Evolutionary conservation across 805 yeast genomes (phyloP), one percentile per base, ranked within the genome.

Genomic region (Sugiyamaella smithiae): DNA sequence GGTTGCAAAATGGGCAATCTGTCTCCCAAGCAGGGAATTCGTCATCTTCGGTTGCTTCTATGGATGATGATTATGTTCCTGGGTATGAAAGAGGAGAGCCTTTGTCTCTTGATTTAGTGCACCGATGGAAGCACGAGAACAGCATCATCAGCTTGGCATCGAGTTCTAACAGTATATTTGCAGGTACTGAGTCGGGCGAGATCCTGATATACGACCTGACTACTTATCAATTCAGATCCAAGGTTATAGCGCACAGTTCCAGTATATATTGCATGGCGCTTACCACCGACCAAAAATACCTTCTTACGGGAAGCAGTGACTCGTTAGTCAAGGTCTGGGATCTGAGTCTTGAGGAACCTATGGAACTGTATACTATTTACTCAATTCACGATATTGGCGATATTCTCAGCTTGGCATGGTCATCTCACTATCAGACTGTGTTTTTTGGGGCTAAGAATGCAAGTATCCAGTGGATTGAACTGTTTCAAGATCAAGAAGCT

Each of bases 361-460:
- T 52, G 24, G 62, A 56, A 31, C 65, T 85, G 0, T 85, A 85
- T 58, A 85, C 95, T 0, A 79, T 90, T 5, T 91, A 91, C 64
- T 84, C 96, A 0, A 66, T 85, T 8, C 76, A 85, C 29, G 99
- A 91, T 68, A 84, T 91, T 45, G 99, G 99, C 44, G 99, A 91
- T 65, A 85, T 91, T 14, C 91, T 91, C 62, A 84, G 96, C 6
- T 68, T 91, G 28, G 77, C 81, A 5, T 88, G 93, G 81, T 74
- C 83, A 12, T 77, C 79, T 16, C 55, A 68, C 1, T 64, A 77
- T 8, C 74, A 81, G 41, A 79, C 87, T 0, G 71, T 91, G 3
- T 87, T 82, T 53, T 77, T 88, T 58, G 99, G 99, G 3, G 84
- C 96, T 9, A 98, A 93, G 65, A 91, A 90, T 63, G 97, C 98